Evolutionary conservation across 441 rosid species (phyloP).

Genomic region (Erodium texanum): DNA sequence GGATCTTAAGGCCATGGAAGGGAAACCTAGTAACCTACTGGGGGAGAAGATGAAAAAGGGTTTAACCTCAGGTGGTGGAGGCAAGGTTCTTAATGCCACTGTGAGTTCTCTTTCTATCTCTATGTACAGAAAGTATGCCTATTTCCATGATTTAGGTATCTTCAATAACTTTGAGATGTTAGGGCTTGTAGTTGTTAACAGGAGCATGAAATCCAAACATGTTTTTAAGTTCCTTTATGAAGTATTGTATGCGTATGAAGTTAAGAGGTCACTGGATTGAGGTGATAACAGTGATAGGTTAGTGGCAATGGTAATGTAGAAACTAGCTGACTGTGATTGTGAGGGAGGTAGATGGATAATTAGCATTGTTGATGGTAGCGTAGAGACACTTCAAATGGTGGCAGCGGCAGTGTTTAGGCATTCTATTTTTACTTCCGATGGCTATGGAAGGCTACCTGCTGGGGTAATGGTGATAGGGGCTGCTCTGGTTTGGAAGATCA

Average conservation of each 20-base stretch:
- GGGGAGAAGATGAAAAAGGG: too few species aligned
- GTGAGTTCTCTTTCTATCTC: background rate
- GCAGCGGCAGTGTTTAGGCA: background rate
- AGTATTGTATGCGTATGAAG: background rate
- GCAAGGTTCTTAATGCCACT: background rate
- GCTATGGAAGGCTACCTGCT: background rate
- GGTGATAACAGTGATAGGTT: background rate
- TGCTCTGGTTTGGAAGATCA: background rate
- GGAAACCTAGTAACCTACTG: too few species aligned
- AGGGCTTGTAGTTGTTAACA: background rate
- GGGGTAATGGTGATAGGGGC: too few species aligned
- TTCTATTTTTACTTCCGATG: background rate
- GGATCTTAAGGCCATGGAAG: background rate
- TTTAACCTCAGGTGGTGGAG: too few species aligned
- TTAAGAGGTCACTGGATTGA: too few species aligned
- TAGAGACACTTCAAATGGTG: background rate
- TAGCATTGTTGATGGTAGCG: background rate
- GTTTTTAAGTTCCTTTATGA: background rate
- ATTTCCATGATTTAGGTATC: background rate
- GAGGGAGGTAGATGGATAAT: slow-evolving; percentile 1
- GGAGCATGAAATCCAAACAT: background rate
- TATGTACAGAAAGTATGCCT: background rate
- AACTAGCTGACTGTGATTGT: background rate
- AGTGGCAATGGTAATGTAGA: background rate
- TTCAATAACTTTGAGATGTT: background rate